phyloP scores from a whole-genome alignment of 2,329 filamentous ascomycete genomes.

The Alternaria rosae region DNA sequence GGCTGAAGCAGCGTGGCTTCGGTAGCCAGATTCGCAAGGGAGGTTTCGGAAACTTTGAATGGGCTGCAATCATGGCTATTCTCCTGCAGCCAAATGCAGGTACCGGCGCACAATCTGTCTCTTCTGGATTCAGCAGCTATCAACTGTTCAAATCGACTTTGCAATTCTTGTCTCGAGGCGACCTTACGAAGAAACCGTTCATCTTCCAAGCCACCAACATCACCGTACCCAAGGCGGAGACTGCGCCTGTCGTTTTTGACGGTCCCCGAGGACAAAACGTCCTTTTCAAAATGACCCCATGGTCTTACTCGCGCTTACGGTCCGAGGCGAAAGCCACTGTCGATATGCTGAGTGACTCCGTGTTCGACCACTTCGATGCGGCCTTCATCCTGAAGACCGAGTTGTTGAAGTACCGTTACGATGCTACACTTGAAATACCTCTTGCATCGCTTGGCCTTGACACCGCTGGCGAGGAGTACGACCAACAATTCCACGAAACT shows the following conservation, averaged over 20 bases:
- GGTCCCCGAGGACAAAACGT: slow-evolving; percentile 77
- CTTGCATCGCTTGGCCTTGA: slow-evolving; percentile 41
- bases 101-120: slow-evolving; percentile 74
- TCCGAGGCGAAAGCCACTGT: slow-evolving; percentile 78
- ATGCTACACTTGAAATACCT: slow-evolving; percentile 58
- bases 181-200: slow-evolving; percentile 74
- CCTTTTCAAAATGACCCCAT: slow-evolving; percentile 87
- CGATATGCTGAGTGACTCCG: slow-evolving; percentile 74
- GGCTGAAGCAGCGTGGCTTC: slow-evolving; percentile 89
- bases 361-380: slow-evolving; percentile 81
- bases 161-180: slow-evolving; percentile 81
- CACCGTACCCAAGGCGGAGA: slow-evolving; percentile 50
- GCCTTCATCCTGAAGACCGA: slow-evolving; percentile 75
- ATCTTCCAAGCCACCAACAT: slow-evolving; percentile 53
- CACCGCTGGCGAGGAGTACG: slow-evolving; percentile 29
- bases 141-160: slow-evolving; percentile 94
- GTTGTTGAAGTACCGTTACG: slow-evolving; percentile 62
- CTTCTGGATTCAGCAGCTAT: slow-evolving; percentile 83
- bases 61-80: slow-evolving; percentile 80
- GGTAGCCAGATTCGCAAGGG: slow-evolving; percentile 72
- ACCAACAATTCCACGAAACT: slow-evolving; percentile 47
- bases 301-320: slow-evolving; percentile 78
- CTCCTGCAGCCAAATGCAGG: slow-evolving; percentile 79
- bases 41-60: slow-evolving; percentile 94
- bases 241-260: slow-evolving; percentile 79